These are phyloP conservation scores for Ceratobasidium papillatum DNA, from an alignment of 1,284 basidiomycete species.

Conservation along the genomic window DNA sequence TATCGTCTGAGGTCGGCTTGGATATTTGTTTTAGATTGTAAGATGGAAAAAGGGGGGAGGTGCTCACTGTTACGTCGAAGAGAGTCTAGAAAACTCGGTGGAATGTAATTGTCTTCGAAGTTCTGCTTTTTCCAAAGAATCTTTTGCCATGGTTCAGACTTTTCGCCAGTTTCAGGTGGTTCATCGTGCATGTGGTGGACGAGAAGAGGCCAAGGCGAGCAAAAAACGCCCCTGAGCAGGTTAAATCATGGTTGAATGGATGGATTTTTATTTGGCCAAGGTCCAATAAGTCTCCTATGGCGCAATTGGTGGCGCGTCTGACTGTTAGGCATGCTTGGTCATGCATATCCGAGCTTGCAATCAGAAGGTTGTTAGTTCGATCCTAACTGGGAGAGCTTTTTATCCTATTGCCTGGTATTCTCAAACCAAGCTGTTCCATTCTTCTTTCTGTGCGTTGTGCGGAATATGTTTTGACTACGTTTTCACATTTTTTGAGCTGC, in stretches of 20 bases:
- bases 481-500: no score
- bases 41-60: not conserved
- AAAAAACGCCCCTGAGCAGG: no score
- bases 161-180: not conserved
- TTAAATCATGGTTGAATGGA: no score
- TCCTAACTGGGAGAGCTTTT: constrained; percentile 35
- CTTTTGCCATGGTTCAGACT: constrained; percentile 69
- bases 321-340: constrained; percentile 21
- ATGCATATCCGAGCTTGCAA: not conserved
- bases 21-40: constrained; percentile 46
- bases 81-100: constrained; percentile 78
- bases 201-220: not conserved
- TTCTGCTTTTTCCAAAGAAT: constrained; percentile 84
- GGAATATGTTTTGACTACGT: no score
- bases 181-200: constrained; percentile 35
- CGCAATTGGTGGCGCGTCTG: constrained; percentile 40
- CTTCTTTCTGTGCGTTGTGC: no score
- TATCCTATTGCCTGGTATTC: not conserved
- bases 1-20: constrained; percentile 80
- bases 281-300: constrained; percentile 20
- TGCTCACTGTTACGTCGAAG: constrained; percentile 79
- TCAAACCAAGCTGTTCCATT: no score
- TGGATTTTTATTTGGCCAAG: no score
- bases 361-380: constrained; percentile 39
- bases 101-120: constrained; percentile 88